phyloP scores from a whole-genome alignment of 2,329 filamentous ascomycete genomes.

The Fusarium ambrosium region DNA sequence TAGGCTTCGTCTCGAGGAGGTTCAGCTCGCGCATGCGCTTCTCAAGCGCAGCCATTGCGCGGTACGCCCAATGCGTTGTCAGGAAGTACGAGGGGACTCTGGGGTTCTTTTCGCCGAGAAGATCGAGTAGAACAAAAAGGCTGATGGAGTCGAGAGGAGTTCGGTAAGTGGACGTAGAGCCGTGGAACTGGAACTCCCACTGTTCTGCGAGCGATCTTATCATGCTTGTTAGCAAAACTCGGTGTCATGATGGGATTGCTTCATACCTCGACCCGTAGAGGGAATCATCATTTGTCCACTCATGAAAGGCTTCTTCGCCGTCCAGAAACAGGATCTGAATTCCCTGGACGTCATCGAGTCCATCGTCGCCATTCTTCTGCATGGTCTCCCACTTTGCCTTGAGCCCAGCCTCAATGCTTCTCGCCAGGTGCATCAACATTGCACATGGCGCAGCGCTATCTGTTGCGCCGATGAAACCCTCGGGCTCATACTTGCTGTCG shows the following conservation, averaged over 20 bases:
- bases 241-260: not conserved
- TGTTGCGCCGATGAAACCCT: slow-evolving; percentile 92
- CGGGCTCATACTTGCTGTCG: slow-evolving; percentile 83
- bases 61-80: slow-evolving; percentile 94
- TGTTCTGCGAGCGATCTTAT: slow-evolving; percentile 77
- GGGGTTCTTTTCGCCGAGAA: slow-evolving; percentile 80
- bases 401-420: slow-evolving; percentile 83
- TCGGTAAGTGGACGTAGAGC: slow-evolving; percentile 79
- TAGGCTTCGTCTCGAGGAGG: slow-evolving; percentile 72
- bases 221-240: slow-evolving; percentile 8
- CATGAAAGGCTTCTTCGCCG: slow-evolving; percentile 91
- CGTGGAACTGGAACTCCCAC: slow-evolving; percentile 81
- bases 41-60: slow-evolving; percentile 80
- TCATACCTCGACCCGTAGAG: slow-evolving; percentile 86
- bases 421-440: slow-evolving; percentile 88
- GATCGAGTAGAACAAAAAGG: slow-evolving; percentile 91
- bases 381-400: slow-evolving; percentile 86
- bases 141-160: slow-evolving; percentile 84
- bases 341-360: slow-evolving; percentile 81
- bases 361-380: slow-evolving; percentile 68
- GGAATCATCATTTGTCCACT: slow-evolving; percentile 85
- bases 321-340: slow-evolving; percentile 92
- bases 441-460: slow-evolving; percentile 96
- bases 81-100: slow-evolving; percentile 87
- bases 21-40: slow-evolving; percentile 76